phyloP scores from a whole-genome alignment of 768 basidiomycete genomes.

The Candolleomyces eurysporus region DNA sequence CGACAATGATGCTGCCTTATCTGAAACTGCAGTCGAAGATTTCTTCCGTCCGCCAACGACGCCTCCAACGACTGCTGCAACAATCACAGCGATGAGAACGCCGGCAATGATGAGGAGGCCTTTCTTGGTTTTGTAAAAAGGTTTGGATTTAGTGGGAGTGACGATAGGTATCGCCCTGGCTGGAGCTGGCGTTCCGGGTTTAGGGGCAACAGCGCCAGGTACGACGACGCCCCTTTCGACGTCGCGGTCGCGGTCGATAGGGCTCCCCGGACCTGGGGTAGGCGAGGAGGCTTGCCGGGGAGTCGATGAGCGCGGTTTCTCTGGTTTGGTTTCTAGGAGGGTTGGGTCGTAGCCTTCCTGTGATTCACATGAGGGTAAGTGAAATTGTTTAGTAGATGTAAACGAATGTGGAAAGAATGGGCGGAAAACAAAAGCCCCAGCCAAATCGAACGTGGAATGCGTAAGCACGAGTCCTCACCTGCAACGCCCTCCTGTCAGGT shows the following conservation, averaged over 20 bases:
- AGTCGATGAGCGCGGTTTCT: neutral
- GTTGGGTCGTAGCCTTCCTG: slow-evolving; percentile 26
- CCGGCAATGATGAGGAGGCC: neutral
- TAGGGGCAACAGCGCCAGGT: neutral
- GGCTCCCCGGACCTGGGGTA: slow-evolving; percentile 11
- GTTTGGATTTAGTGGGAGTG: neutral
- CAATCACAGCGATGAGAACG: slow-evolving; percentile 20
- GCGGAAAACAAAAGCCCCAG: no score
- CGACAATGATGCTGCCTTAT: no score
- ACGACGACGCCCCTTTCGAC: neutral
- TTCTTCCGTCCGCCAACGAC: slow-evolving; percentile 38
- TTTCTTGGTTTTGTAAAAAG: neutral
- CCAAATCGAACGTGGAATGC: no score
- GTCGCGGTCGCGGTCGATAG: neutral
- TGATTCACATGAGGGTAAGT: neutral
- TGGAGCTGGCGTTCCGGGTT: neutral
- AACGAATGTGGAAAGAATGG: no score
- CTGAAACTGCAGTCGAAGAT: no score
- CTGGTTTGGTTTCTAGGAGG: slow-evolving; percentile 12
- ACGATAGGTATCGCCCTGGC: neutral
- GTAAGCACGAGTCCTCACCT: neutral
- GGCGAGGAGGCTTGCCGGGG: slow-evolving; percentile 8
- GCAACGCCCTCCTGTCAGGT: neutral
- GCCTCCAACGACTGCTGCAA: slow-evolving; percentile 55
- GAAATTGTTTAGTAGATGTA: no score